Evolutionary conservation across 139 green algal genomes (phyloP).

Genomic region (Tetratostichococcus sp.): DNA sequence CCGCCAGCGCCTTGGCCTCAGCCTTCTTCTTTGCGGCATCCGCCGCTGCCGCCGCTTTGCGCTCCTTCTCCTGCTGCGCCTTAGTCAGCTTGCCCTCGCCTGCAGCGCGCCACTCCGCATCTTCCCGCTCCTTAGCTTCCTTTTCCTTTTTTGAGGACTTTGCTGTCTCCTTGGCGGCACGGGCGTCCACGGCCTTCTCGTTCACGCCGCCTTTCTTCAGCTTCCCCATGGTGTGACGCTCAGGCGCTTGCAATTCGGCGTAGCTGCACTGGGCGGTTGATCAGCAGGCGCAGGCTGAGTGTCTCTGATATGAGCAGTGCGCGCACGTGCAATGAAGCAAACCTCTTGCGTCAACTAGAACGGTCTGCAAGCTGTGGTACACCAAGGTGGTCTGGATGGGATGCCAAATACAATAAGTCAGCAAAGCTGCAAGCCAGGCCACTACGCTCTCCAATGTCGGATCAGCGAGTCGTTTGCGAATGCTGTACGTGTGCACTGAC

Average conservation of each 20-base stretch:
- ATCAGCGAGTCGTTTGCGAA: too few relatives aligned
- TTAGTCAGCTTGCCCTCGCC: neutral
- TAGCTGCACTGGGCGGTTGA: too few relatives aligned
- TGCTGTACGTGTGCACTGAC: too few relatives aligned
- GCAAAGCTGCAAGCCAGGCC: too few relatives aligned
- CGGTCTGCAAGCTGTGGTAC: too few relatives aligned
- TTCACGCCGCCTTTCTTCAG: slow-evolving; percentile 3
- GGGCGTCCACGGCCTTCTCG: neutral
- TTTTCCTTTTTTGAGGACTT: slow-evolving; percentile 9
- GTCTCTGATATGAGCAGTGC: too few relatives aligned
- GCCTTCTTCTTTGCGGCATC: neutral
- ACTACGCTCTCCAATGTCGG: too few relatives aligned
- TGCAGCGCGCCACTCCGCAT: neutral
- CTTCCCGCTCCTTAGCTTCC: slow-evolving; percentile 9
- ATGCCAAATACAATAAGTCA: too few relatives aligned
- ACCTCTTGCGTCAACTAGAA: too few relatives aligned
- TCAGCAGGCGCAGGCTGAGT: too few relatives aligned
- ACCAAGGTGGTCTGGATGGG: too few relatives aligned
- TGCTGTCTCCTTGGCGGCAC: slow-evolving; percentile 12
- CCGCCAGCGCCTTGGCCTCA: neutral
- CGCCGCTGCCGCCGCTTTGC: neutral
- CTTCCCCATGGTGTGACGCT: slow-evolving; percentile 1
- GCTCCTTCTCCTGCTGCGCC: neutral
- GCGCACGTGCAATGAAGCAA: too few relatives aligned
- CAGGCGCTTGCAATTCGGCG: neutral